Base-by-base conservation (phyloP, 2,329 filamentous ascomycete genomes). In the Lecanicillium sp. region DNA sequence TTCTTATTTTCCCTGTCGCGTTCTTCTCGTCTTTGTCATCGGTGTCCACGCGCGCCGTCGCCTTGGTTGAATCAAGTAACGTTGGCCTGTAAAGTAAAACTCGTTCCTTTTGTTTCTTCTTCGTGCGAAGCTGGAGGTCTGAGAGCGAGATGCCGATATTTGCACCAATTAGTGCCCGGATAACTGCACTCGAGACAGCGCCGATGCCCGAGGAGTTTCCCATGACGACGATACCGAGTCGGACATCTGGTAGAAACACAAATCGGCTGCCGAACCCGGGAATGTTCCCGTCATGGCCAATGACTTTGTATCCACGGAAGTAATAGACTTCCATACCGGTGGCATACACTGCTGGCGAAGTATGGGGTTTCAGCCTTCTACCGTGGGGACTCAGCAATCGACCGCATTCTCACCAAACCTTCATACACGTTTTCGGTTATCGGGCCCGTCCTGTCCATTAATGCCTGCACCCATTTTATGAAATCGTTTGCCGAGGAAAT, bases 401-500 rank as follows among this genome's bases (percentile, higher is more conserved):
- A 56, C 1, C 61, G 53, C 17, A 49, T 26, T 9, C 37, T 50
- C 1, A 51, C 37, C 2, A 63, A 42, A 0, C 58, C 60, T 19
- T 52, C 21, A 27, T 59, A 60, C 0, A 63, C 24, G 6, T 49
- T 42, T 2, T 60, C 51, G 3, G 37, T 58, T 10, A 63, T 55
- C 0, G 57, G 60, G 0, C 33, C 48, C 19, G 59, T 47, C 1
- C 35, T 48, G 35, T 59, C 56, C 47, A 62, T 53, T 30, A 63
- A 36, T 0, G 59, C 58, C 35, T 55, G 52, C 44, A 62, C 52
- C 43, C 54, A 63, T 48, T 57, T 62, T 44, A 62, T 48, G 26
- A 58, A 58, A 33, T 63, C 61, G 20, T 57, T 58, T 4, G 50
- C 56, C 8, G 54, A 60, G 1, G 60, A 53, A 3, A 62, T 40